Evolutionary conservation across 164 flowering plant genomes (phyloP), one percentile per base, ranked within the genome.

Genomic region (Vitis riparia): DNA sequence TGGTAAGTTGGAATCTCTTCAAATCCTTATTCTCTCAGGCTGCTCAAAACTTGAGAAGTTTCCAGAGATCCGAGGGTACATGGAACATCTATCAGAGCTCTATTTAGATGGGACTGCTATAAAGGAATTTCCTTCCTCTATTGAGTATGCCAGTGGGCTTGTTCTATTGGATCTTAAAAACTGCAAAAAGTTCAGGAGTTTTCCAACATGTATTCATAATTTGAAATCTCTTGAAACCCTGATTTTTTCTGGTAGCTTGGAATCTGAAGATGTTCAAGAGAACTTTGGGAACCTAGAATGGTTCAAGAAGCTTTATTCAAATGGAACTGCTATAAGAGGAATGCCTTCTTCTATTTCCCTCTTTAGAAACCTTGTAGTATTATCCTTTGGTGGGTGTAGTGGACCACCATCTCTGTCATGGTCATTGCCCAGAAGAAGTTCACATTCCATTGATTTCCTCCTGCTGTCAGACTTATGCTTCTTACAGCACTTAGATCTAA

Each of bases 31-130:
- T 48, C 68, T 70, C 15, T 13, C 56, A 13, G 68, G 62, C 19
- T 67, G 69, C 49, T 55, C 61, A 55, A 67, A 55, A 55, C 30
- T 67, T 13, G 37, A 32, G 37, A 60, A 48, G 59, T 37, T 62
- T 10, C 72, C 67, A 8, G 60, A 62, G 16, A 44, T 55, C 9
- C 56, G 29, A 11, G 51, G 44, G 13, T 52, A 60, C 51, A 10
- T 47, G 56, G 58, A 23, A 59, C 27, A 53, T 71, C 5, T 32
- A 53, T 37, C 4, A 8, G 16, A 56, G 32, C 50, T 71, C 16
- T 1, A 27, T 64, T 32, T 51, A 29, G 52, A 14, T 49, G 63
- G 57, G 9, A 70, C 73, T 9, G 52, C 67, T 27, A 62, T 70
- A 62, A 13, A 63, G 47, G 50, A 37, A 51, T 10, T 72, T 2